These are phyloP conservation scores for Backusella circina DNA, from an alignment of 192 early-diverging fungal species.

Conservation along the genomic window DNA sequence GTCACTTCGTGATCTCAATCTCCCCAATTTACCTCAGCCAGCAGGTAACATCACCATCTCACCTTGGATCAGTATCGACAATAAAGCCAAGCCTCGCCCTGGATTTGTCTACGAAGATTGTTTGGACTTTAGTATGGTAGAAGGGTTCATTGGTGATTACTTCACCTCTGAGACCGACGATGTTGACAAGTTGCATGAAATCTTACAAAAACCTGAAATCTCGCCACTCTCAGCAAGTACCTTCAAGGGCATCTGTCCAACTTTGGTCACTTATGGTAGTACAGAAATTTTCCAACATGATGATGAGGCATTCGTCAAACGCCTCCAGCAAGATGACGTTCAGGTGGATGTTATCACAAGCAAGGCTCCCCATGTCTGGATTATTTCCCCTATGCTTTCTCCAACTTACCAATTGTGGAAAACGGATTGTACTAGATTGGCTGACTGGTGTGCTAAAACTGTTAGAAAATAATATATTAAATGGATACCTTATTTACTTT, in stretches of 20 bases:
- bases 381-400: background rate
- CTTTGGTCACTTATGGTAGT: conserved; percentile 9
- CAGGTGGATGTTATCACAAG: background rate
- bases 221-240: conserved; percentile 8
- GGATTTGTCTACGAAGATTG: background rate
- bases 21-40: background rate
- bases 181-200: background rate
- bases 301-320: background rate
- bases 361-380: conserved; percentile 11
- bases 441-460: conserved; percentile 14
- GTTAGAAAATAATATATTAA: background rate
- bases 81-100: background rate
- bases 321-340: background rate
- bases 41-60: conserved; percentile 11
- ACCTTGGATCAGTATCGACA: conserved; percentile 13
- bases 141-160: background rate
- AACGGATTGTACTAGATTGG: background rate
- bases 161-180: background rate
- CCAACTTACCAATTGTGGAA: conserved; percentile 1
- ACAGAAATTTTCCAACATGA: conserved; percentile 8
- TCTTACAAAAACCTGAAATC: background rate
- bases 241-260: conserved; percentile 3
- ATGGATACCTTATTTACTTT: background rate
- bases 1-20: background rate
- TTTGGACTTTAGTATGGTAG: background rate